A percentile compares a stretch with the other conserved stretches of the same genome.
Conservation (phyloP, 768 basidiomycete genomes). For the Mycena chlorophos region DNA sequence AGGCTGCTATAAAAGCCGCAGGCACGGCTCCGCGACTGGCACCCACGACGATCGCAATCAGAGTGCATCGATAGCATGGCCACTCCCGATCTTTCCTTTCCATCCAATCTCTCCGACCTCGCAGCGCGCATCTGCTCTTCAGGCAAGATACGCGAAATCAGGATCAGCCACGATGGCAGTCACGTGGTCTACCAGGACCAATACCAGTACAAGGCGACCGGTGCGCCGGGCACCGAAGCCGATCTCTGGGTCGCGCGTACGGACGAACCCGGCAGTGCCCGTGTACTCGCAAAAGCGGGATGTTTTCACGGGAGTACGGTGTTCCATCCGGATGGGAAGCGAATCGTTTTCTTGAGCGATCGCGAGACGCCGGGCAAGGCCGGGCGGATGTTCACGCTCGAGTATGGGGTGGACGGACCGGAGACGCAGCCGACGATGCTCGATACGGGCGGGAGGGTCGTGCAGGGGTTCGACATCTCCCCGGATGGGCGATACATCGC, state of each 20-base stretch:
- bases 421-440: conserved; percentile 14
- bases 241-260: conserved; percentile 34
- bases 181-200: conserved; percentile 35
- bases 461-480: conserved; percentile 34
- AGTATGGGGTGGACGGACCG: conserved; percentile 9
- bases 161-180: conserved; percentile 33
- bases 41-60: no score
- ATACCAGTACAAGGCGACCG: conserved; percentile 30
- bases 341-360: conserved; percentile 34
- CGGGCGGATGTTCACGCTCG: conserved; percentile 24
- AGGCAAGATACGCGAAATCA: conserved; percentile 35
- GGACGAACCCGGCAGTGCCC: conserved; percentile 28
- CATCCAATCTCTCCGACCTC: no score
- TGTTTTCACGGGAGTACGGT: conserved; percentile 32
- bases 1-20: no score
- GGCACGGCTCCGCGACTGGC: no score
- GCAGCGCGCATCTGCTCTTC: conserved; percentile 30
- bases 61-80: no score
- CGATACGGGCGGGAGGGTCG: conserved; percentile 21
- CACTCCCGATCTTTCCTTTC: no score
- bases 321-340: conserved; percentile 33
- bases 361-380: conserved; percentile 31
- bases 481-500: conserved; percentile 33
- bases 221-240: conserved; percentile 19
- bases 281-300: conserved; percentile 28